Conservation (phyloP, 148 eudicot species). For the Camellia lanceoleosa region DNA sequence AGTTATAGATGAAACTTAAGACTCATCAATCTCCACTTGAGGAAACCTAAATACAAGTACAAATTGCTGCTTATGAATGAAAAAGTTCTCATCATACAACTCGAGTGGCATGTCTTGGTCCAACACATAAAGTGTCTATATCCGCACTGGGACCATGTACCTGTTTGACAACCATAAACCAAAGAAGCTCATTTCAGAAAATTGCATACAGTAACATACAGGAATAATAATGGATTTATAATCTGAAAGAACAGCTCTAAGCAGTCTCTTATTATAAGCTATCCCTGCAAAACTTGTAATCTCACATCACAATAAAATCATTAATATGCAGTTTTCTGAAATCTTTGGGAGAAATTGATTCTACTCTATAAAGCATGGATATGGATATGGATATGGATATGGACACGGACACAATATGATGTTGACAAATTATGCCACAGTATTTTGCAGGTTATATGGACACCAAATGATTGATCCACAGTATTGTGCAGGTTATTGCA, state of each 20-base stretch:
- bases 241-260: not conserved
- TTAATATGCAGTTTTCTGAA: not conserved
- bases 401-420: too few relatives aligned
- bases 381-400: too few relatives aligned
- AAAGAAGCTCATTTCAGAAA: not conserved
- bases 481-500: too few relatives aligned
- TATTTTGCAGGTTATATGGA: too few relatives aligned
- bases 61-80: not conserved
- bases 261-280: not conserved
- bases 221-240: not conserved
- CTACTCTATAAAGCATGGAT: too few relatives aligned
- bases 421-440: too few relatives aligned
- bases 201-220: not conserved
- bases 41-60: not conserved
- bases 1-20: not conserved
- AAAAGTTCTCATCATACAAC: slow-evolving; percentile 21
- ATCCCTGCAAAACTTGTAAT: not conserved
- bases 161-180: slow-evolving; percentile 20
- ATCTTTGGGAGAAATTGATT: too few relatives aligned
- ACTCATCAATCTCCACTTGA: not conserved
- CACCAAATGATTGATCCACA: too few relatives aligned
- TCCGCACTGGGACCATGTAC: slow-evolving; percentile 58
- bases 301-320: not conserved
- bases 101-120: slow-evolving; percentile 44
- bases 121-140: slow-evolving; percentile 46